Percentiles rank a stretch among this genome's conserved stretches.
These are phyloP conservation scores for Raphanus sativus DNA, from an alignment of 345 rosid species.

Conservation along the genomic window DNA sequence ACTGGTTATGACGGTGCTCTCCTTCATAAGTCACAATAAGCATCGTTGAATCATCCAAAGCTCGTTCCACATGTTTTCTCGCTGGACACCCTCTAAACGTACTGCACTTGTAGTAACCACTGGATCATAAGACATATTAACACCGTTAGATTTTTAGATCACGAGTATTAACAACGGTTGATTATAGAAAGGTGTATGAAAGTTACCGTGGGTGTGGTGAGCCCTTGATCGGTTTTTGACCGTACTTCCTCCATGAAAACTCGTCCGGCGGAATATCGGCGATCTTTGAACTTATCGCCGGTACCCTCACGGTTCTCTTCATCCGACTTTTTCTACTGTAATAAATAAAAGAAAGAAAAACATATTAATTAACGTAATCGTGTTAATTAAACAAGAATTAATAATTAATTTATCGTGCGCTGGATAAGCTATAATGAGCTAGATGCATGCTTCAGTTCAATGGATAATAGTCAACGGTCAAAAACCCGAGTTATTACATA, in stretches of 20 bases:
- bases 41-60: slow-evolving; percentile 80
- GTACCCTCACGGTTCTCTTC: slow-evolving; percentile 75
- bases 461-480: slow-evolving; percentile 6
- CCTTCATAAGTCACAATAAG: slow-evolving; percentile 90
- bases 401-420: slow-evolving; percentile 7
- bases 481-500: not conserved
- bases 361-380: not conserved
- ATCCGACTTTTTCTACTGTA: slow-evolving; percentile 66
- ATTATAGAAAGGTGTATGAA: not conserved
- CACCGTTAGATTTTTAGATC: slow-evolving; percentile 29
- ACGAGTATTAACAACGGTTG: slow-evolving; percentile 1
- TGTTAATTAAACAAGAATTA: not conserved
- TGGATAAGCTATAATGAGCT: not conserved
- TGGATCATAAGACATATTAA: slow-evolving; percentile 32
- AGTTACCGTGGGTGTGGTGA: slow-evolving; percentile 92
- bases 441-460: not conserved
- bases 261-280: slow-evolving; percentile 97
- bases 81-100: slow-evolving; percentile 86
- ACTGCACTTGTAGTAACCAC: slow-evolving; percentile 95
- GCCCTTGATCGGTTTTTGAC: slow-evolving; percentile 96
- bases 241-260: slow-evolving; percentile 93
- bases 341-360: not conserved
- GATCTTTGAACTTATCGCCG: slow-evolving; percentile 80
- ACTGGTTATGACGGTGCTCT: slow-evolving; percentile 71
- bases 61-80: slow-evolving; percentile 95